These are phyloP conservation scores for Porodaedalea pini DNA, from an alignment of 1,284 basidiomycete genomes.

Conservation along the genomic window DNA sequence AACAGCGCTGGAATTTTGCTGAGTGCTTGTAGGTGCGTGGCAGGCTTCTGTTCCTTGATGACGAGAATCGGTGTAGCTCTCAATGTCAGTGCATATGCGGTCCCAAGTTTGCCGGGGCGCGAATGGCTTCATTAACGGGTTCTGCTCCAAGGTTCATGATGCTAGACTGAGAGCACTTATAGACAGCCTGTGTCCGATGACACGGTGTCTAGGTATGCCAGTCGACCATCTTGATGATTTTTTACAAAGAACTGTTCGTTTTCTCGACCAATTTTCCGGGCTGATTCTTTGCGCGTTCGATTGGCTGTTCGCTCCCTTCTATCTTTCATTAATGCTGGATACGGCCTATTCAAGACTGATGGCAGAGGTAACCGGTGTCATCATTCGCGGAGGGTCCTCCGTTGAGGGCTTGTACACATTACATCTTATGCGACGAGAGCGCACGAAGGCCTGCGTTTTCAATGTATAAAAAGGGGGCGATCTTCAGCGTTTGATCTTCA, in stretches of 20 bases:
- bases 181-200: not conserved
- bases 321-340: too few relatives aligned
- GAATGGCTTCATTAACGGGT: not conserved
- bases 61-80: not conserved
- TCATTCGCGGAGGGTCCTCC: not conserved
- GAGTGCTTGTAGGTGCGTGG: not conserved
- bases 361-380: not conserved
- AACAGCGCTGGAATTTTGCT: not conserved
- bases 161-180: not conserved
- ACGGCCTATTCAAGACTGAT: not conserved
- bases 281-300: too few relatives aligned
- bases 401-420: too few relatives aligned
- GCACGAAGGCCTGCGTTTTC: not conserved
- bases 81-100: not conserved
- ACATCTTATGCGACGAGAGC: too few relatives aligned
- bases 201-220: not conserved
- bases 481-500: not conserved
- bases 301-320: too few relatives aligned
- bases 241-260: too few relatives aligned
- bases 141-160: not conserved
- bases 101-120: not conserved
- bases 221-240: not conserved
- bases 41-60: not conserved
- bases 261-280: too few relatives aligned
- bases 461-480: not conserved